Percentiles rank a stretch among this genome's conserved stretches.
phyloP scores from a whole-genome alignment of 2,329 filamentous ascomycete genomes.

The Fusarium sterilihyphosum region DNA sequence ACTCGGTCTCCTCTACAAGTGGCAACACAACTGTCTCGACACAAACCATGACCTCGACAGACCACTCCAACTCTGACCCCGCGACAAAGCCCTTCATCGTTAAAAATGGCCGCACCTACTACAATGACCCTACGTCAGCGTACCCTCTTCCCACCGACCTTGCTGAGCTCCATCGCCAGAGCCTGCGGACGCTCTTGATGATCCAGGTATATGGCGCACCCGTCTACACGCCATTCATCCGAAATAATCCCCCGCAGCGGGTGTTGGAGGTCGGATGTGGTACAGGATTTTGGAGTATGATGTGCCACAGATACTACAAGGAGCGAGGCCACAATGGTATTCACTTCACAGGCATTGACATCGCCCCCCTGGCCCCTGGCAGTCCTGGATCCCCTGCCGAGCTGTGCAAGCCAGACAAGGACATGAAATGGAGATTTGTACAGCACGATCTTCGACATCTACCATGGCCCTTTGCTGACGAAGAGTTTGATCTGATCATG shows the following conservation, averaged over 20 bases:
- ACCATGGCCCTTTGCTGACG: slow-evolving; percentile 81
- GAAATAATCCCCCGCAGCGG: slow-evolving; percentile 74
- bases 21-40: slow-evolving; percentile 54
- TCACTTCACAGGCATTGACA: slow-evolving; percentile 83
- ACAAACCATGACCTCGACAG: slow-evolving; percentile 60
- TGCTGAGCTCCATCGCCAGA: slow-evolving; percentile 87
- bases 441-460: slow-evolving; percentile 83
- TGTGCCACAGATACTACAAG: slow-evolving; percentile 83
- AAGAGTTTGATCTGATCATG: slow-evolving; percentile 88
- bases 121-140: slow-evolving; percentile 74
- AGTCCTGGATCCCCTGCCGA: slow-evolving; percentile 45
- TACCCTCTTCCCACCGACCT: slow-evolving; percentile 94
- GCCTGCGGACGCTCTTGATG: slow-evolving; percentile 81
- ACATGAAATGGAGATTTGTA: slow-evolving; percentile 88
- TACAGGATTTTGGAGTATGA: slow-evolving; percentile 87
- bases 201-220: slow-evolving; percentile 84
- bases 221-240: slow-evolving; percentile 75
- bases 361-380: slow-evolving; percentile 73
- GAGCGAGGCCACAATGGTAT: slow-evolving; percentile 74
- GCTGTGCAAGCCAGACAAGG: slow-evolving; percentile 67
- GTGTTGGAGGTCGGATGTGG: slow-evolving; percentile 91
- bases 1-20: slow-evolving; percentile 59
- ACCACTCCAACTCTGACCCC: slow-evolving; percentile 56
- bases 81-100: slow-evolving; percentile 68
- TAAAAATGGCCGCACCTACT: slow-evolving; percentile 83